These are phyloP conservation scores for Pseudomassariella vexata DNA, from an alignment of 2,329 filamentous ascomycete species.

Conservation along the genomic window DNA sequence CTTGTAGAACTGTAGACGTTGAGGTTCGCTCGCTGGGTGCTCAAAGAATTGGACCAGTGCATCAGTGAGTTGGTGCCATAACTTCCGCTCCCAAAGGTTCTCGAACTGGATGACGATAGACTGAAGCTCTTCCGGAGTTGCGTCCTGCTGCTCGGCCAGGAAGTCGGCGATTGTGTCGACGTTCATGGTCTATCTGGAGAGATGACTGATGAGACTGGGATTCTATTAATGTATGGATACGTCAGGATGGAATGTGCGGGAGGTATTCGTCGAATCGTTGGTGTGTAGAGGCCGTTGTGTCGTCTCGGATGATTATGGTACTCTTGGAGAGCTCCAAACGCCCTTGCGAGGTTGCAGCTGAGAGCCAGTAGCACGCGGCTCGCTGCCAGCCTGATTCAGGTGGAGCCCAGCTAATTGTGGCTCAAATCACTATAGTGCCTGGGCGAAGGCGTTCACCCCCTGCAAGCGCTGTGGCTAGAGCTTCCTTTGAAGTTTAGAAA, in stretches of 20 bases:
- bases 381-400: slow-evolving; percentile 27
- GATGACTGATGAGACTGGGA: background rate
- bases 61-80: slow-evolving; percentile 98
- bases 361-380: slow-evolving; percentile 26
- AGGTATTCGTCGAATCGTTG: slow-evolving; percentile 2
- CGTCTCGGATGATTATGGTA: slow-evolving; percentile 2
- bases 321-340: background rate
- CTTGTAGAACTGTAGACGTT: slow-evolving; percentile 88
- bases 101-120: slow-evolving; percentile 86
- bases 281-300: slow-evolving; percentile 4
- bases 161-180: slow-evolving; percentile 86
- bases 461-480: no score
- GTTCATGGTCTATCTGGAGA: slow-evolving; percentile 54
- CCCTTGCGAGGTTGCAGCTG: slow-evolving; percentile 6
- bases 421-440: no score
- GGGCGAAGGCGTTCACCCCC: no score
- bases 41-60: slow-evolving; percentile 84
- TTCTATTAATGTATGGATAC: no score
- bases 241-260: background rate
- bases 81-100: slow-evolving; percentile 95
- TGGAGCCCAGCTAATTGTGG: slow-evolving; percentile 3
- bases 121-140: slow-evolving; percentile 82
- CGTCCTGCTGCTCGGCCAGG: slow-evolving; percentile 82
- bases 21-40: slow-evolving; percentile 69
- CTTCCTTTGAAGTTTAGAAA: slow-evolving; percentile 2